Base-by-base conservation (phyloP, 257 asterid genomes). In the Forsythia suspensa region DNA sequence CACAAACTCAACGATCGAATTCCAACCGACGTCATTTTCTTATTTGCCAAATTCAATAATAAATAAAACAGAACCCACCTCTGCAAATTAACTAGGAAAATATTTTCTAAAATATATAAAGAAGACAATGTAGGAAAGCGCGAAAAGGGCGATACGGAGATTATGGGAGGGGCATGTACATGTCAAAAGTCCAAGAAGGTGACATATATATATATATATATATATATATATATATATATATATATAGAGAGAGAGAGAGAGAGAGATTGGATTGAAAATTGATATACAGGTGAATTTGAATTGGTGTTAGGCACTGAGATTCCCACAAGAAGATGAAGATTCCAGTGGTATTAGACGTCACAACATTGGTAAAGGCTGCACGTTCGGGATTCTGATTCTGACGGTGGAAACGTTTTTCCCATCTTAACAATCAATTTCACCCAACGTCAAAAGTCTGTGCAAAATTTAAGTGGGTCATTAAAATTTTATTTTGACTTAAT, bases 11-110 rank as follows among this genome's bases (percentile, higher is more conserved):
- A 48, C 74, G 87, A 59, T 40, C 77, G 76, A 67, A 79, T 77
- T 51, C 84, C 76, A 20, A 80, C 46, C 83, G 90, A 83, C 68
- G 85, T 76, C 96, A 93, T 93, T 76, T 68, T 39, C 29, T 21
- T 20, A 0, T 13, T 61, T 71, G 73, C 80, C 72, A 66, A 18
- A 15, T 63, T 63, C 36, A 8, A 21, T n/a, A 29, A 10, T 63
- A 63, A 24, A 63, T 63, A 2, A 63, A 8, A 39, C 37, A 24
- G 36, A 61, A 8, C 69, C 70, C 70, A 24, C 38, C 70, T 24
- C 39, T 4, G 70, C 70, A 3, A 63, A 24, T 24, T 63, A 63
- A 21, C 16, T 21, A 63, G 0, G 5, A 7, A 63, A 63, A 63
- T 7, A 11, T 3, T 8, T 2, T 63, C 16, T 24, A 0, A 63